Evolutionary conservation across 139 green algal genomes (phyloP), one percentile per base, ranked within the genome.

Genomic region (Eudorina sp.): DNA sequence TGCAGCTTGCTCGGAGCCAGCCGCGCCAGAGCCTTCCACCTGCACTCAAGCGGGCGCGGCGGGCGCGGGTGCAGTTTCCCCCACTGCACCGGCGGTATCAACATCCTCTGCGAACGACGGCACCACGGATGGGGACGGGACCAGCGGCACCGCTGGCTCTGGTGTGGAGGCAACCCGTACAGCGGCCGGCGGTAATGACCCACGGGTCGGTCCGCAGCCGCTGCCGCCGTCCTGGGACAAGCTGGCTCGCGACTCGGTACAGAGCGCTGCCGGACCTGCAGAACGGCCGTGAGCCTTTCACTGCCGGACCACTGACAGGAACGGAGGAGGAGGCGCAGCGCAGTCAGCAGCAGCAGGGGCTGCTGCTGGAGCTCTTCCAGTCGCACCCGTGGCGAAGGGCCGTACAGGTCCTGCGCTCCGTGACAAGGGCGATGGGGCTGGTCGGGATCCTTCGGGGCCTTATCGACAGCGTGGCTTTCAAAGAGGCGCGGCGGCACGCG

Each of bases 241-340:
- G 51, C 58, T 90, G 14, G 27, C 51, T 8, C 21, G 25, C 3
- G 85, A 90, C 75, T 25, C 46, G 81, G 48, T 86, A 86, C 75
- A 45, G 14, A 8, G 62, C 75, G 43, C 31, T 90, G 3, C 85
- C 80, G 29, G 75, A 79, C 2, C 1, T 75, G 53, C 51, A 4
- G 51, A n/a, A n/a, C n/a, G n/a, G n/a, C n/a, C n/a, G n/a, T n/a
- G n/a, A n/a, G n/a, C n/a, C n/a, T n/a, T n/a, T n/a, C n/a, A n/a
- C 31, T 27, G 23, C 40, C 66, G 68, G 14, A 41, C n/a, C 64
- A 43, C 14, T 18, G 64, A 73, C n/a, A 31, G 31, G 4, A 43
- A 31, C 11, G 18, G 64, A 5, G 7, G 29, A 4, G 11, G 64
- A 45, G 7, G 64, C 64, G 16, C 16, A 16, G 13, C 51, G 51